Evolutionary conservation across 768 basidiomycete genomes (phyloP).

Genomic region (Pleurotus eryngii): DNA sequence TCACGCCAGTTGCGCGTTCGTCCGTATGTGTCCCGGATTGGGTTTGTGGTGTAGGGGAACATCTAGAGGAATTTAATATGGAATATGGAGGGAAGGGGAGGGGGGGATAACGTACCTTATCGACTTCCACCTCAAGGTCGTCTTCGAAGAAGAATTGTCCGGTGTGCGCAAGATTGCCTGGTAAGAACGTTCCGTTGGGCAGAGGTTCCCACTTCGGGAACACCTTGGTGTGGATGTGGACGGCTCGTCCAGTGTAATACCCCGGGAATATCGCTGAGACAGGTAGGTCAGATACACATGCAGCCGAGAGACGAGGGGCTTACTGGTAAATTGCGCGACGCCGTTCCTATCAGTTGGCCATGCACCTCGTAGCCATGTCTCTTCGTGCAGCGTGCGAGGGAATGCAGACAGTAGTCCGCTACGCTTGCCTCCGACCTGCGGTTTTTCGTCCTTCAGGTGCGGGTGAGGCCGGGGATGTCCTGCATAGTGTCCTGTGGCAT

Average conservation of each 20-base stretch:
- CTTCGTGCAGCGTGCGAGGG: constrained; percentile 38
- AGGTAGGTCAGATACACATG: not conserved
- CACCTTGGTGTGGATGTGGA: constrained; percentile 53
- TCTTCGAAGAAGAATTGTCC: constrained; percentile 61
- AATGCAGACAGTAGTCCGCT: constrained; percentile 39
- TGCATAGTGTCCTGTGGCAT: constrained; percentile 54
- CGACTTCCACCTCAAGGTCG: constrained; percentile 43
- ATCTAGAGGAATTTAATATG: constrained; percentile 26
- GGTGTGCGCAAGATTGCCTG: constrained; percentile 41
- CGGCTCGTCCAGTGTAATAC: constrained; percentile 55
- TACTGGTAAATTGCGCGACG: constrained; percentile 52
- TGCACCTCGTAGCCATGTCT: constrained; percentile 51
- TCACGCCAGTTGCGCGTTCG: constrained; percentile 53
- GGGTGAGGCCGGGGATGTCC: constrained; percentile 47
- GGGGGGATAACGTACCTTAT: constrained; percentile 31
- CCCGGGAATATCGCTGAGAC: constrained; percentile 50
- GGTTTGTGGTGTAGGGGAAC: constrained; percentile 50
- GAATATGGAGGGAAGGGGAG: not conserved
- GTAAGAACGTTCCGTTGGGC: constrained; percentile 42
- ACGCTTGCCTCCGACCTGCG: constrained; percentile 44
- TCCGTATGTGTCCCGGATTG: constrained; percentile 41
- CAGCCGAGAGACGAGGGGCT: constrained; percentile 12
- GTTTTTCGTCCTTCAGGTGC: constrained; percentile 39
- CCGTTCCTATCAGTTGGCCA: constrained; percentile 53
- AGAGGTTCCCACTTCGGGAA: constrained; percentile 45